Conservation (phyloP, 1,139 yeast species). For the Blastobotrys aristatus region DNA sequence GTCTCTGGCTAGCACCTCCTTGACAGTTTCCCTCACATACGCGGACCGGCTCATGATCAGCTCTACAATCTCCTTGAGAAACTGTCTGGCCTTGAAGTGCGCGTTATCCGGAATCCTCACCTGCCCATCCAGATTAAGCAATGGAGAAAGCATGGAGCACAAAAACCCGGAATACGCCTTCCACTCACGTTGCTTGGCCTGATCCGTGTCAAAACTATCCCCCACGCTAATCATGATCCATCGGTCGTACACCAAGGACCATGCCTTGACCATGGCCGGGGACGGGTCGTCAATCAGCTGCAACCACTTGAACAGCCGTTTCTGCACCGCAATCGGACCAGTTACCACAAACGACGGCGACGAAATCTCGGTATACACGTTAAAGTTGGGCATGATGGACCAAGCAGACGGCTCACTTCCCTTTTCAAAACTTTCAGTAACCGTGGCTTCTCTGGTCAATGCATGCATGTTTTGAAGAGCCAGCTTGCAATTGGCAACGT, state of each 20-base stretch:
- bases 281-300: constrained; percentile 54
- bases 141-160: constrained; percentile 37
- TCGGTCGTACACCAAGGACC: constrained; percentile 49
- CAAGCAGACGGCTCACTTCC: constrained; percentile 25
- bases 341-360: constrained; percentile 61
- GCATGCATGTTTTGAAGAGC: constrained; percentile 48
- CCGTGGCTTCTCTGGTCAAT: constrained; percentile 40
- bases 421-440: constrained; percentile 25
- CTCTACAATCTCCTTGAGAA: constrained; percentile 24
- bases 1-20: constrained; percentile 44
- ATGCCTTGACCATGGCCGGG: constrained; percentile 53
- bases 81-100: constrained; percentile 26
- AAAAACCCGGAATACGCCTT: constrained; percentile 43
- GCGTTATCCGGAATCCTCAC: constrained; percentile 25
- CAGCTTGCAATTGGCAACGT: constrained; percentile 50
- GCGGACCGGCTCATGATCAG: constrained; percentile 24
- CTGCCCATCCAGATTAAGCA: constrained; percentile 25
- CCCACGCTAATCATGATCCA: constrained; percentile 42
- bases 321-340: constrained; percentile 73
- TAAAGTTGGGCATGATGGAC: constrained; percentile 31
- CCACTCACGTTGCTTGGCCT: constrained; percentile 25
- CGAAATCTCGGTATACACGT: constrained; percentile 44
- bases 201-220: constrained; percentile 12
- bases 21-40: constrained; percentile 42
- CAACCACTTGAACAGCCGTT: constrained; percentile 54